A percentile compares a stretch with the other conserved stretches of the same genome.
Conservation (phyloP, 345 rosid species). For the Anacardium occidentale region DNA sequence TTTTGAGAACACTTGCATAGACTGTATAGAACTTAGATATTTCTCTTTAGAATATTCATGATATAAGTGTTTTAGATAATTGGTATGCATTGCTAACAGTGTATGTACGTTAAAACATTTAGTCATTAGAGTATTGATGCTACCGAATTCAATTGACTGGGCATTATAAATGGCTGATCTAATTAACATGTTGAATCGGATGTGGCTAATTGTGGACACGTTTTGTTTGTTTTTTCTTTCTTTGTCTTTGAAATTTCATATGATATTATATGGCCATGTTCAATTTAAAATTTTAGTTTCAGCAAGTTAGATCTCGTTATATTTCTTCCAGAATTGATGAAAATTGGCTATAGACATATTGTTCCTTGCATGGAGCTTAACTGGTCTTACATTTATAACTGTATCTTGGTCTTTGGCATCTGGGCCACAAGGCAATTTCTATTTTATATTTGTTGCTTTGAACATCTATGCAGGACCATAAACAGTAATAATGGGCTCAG, state of each 20-base stretch:
- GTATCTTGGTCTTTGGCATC: too few relatives aligned
- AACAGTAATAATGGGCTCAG: not conserved
- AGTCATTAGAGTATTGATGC: not conserved
- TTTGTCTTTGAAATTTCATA: not conserved
- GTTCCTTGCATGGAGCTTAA: not conserved
- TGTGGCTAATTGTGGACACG: not conserved
- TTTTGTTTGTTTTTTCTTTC: not conserved
- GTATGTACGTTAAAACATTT: too few relatives aligned
- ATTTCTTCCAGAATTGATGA: not conserved
- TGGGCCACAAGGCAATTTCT: too few relatives aligned
- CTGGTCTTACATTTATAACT: not conserved
- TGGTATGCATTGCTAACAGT: not conserved
- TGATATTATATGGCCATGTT: not conserved
- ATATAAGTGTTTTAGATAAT: not conserved
- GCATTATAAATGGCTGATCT: not conserved
- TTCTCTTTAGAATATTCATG: not conserved
- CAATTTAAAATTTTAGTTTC: not conserved
- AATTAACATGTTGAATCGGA: not conserved
- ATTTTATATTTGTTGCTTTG: too few relatives aligned
- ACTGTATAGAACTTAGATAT: not conserved
- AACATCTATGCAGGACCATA: too few relatives aligned
- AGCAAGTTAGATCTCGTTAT: not conserved
- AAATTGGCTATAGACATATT: not conserved
- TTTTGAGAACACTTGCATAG: too few relatives aligned
- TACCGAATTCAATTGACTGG: not conserved